Percentiles rank a stretch among this genome's conserved stretches.
Evolutionary conservation across 441 rosid species (phyloP).

Genomic region (Pelargonium fulgidum): DNA sequence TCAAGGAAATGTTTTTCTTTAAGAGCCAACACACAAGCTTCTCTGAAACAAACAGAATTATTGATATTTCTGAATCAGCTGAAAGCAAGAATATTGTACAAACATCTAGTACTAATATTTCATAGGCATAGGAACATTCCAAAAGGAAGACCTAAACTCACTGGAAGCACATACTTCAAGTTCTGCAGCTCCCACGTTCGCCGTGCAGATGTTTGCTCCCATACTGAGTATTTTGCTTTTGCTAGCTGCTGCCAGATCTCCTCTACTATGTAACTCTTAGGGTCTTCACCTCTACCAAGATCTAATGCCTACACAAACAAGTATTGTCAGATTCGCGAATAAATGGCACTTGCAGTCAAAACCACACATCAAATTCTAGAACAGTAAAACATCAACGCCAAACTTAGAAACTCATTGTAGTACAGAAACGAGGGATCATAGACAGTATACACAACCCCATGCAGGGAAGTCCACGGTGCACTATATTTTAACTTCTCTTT

Average conservation of each 20-base stretch:
- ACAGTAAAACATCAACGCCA: background rate
- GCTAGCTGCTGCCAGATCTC: slow-evolving; percentile 88
- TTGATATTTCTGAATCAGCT: slow-evolving; percentile 6
- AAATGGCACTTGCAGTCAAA: background rate
- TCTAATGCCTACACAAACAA: slow-evolving; percentile 53
- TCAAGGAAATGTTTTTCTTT: slow-evolving; percentile 48
- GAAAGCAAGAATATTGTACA: background rate
- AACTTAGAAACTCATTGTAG: background rate
- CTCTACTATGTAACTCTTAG: slow-evolving; percentile 65
- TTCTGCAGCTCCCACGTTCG: slow-evolving; percentile 67
- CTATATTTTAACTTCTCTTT: too few species aligned
- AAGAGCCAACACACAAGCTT: slow-evolving; percentile 72
- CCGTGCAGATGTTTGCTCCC: slow-evolving; percentile 59
- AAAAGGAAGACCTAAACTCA: slow-evolving; percentile 24
- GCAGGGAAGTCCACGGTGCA: too few species aligned
- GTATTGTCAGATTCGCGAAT: background rate
- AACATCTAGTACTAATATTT: background rate
- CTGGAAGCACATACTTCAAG: slow-evolving; percentile 66
- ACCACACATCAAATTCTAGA: background rate
- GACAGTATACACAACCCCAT: too few species aligned
- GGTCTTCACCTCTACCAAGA: slow-evolving; percentile 70
- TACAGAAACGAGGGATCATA: too few species aligned
- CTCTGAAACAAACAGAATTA: slow-evolving; percentile 35
- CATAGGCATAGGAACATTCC: slow-evolving; percentile 6
- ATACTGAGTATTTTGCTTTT: slow-evolving; percentile 69